These are phyloP conservation scores for Piromyces finnis DNA, from an alignment of 192 early-diverging fungal species.

Conservation along the genomic window DNA sequence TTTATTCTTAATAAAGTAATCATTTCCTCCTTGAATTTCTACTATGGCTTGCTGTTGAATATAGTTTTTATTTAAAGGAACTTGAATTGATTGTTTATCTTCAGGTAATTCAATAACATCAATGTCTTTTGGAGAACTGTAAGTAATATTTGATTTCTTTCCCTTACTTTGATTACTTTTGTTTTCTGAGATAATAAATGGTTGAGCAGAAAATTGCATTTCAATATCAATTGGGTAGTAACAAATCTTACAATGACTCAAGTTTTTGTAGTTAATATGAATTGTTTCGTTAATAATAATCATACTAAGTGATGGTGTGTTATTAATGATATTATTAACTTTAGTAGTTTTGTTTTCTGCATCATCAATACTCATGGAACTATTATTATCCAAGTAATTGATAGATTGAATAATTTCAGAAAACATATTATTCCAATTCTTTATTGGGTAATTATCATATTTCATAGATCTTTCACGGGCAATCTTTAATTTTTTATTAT, in stretches of 20 bases:
- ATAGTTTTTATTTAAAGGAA: not conserved
- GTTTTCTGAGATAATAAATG: not conserved
- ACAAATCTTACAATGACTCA: not conserved
- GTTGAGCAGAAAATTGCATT: not conserved
- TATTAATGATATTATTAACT: not conserved
- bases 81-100: not conserved
- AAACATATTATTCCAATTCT: not conserved
- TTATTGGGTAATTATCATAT: not conserved
- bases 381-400: not conserved
- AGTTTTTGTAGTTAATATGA: not conserved
- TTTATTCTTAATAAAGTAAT: not conserved
- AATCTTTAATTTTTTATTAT: not conserved
- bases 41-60: not conserved
- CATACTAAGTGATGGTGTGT: not conserved
- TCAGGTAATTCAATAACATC: not conserved
- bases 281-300: not conserved
- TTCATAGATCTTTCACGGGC: not conserved
- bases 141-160: not conserved
- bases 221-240: not conserved
- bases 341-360: not conserved
- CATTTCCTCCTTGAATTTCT: not conserved
- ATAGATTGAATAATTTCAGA: not conserved
- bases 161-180: not conserved
- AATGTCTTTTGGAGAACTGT: not conserved
- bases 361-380: not conserved